Percentiles rank a stretch among this genome's conserved stretches.
These are phyloP conservation scores for Candida tallmaniae DNA, from an alignment of 805 yeast species.

Conservation along the genomic window DNA sequence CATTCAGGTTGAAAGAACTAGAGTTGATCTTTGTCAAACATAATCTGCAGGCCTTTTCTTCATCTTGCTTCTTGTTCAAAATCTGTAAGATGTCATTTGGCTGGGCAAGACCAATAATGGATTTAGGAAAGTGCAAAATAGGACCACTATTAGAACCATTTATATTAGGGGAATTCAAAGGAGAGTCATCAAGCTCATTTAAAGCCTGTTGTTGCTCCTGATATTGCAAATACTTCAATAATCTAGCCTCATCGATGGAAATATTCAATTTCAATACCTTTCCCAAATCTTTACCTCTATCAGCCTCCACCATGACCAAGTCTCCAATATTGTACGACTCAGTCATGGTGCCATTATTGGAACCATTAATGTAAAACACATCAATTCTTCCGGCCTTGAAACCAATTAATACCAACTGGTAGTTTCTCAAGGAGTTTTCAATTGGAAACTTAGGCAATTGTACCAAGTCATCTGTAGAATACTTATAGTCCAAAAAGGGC, in stretches of 20 bases:
- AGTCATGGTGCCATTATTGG: neutral
- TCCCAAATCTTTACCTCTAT: conserved; percentile 76
- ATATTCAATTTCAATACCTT: conserved; percentile 55
- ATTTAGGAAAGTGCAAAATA: conserved; percentile 59
- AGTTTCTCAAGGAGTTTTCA: conserved; percentile 31
- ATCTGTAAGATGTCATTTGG: conserved; percentile 57
- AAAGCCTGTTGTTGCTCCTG: conserved; percentile 70
- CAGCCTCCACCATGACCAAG: conserved; percentile 80
- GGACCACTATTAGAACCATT: conserved; percentile 16
- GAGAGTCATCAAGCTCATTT: conserved; percentile 22
- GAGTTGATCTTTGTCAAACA: conserved; percentile 52
- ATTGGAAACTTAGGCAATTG: conserved; percentile 35
- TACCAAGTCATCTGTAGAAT: conserved; percentile 26
- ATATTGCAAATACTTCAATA: conserved; percentile 60
- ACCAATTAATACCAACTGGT: conserved; percentile 55
- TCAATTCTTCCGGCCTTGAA: conserved; percentile 80
- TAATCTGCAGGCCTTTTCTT: conserved; percentile 59
- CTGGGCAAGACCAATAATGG: conserved; percentile 59
- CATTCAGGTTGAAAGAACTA: neutral
- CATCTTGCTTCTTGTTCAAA: conserved; percentile 57
- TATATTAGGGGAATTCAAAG: neutral
- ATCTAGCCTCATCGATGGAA: conserved; percentile 61
- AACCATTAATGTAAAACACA: conserved; percentile 51
- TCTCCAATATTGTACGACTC: conserved; percentile 47
- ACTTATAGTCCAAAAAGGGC: conserved; percentile 23